phyloP scores from a whole-genome alignment of 352 stramenopile species.

The Paralagenidium karlingii region DNA sequence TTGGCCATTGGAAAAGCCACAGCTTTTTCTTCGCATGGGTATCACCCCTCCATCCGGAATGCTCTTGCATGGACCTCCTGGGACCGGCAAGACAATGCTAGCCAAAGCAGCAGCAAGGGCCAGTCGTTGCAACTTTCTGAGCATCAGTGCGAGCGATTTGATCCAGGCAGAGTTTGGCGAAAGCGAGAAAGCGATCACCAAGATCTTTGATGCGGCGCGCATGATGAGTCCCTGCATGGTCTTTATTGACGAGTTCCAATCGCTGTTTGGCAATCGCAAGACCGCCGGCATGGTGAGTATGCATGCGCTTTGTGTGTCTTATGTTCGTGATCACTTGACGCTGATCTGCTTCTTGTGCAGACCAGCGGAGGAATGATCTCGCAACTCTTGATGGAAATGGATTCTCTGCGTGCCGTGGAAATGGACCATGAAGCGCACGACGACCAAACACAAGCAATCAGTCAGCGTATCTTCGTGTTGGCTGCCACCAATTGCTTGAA shows the following conservation, averaged over 20 bases:
- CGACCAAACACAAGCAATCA: background rate
- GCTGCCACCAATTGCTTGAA: constrained; percentile 64
- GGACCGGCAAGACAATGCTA: constrained; percentile 80
- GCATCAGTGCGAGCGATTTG: constrained; percentile 58
- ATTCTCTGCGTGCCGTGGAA: constrained; percentile 37
- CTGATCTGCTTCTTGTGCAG: constrained; percentile 8
- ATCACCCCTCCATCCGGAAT: constrained; percentile 68
- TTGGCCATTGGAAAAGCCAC: constrained; percentile 67
- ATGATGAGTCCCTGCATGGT: constrained; percentile 72
- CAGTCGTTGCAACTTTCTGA: constrained; percentile 78
- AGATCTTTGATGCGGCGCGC: constrained; percentile 54
- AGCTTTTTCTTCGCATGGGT: constrained; percentile 70
- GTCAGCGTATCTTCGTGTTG: constrained; percentile 57
- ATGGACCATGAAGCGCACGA: constrained; percentile 14
- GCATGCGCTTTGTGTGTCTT: background rate
- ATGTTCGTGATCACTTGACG: background rate
- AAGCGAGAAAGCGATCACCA: constrained; percentile 68
- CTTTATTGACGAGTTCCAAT: constrained; percentile 85
- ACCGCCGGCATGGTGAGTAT: constrained; percentile 36
- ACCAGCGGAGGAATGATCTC: constrained; percentile 79
- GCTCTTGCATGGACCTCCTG: constrained; percentile 63
- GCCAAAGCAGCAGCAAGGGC: constrained; percentile 66
- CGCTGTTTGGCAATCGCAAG: constrained; percentile 65
- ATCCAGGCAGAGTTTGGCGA: constrained; percentile 76
- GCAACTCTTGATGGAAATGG: constrained; percentile 72